Percentiles rank a stretch among this genome's conserved stretches.
phyloP scores from a whole-genome alignment of 1,284 basidiomycete genomes.

The Hypsizygus ulmarius region DNA sequence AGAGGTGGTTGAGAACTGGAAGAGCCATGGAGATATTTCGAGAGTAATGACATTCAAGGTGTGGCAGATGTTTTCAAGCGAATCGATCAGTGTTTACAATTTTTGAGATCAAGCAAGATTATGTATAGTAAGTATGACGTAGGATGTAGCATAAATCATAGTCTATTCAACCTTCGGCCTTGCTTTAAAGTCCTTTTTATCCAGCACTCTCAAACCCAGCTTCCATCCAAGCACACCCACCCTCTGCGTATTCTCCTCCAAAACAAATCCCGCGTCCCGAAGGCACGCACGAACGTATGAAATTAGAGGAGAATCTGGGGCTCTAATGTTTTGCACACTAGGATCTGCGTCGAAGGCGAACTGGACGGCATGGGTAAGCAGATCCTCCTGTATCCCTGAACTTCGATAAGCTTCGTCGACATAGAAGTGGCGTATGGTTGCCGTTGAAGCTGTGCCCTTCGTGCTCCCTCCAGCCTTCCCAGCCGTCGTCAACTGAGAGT shows the following conservation, averaged over 20 bases:
- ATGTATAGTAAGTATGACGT: slow-evolving; percentile 14
- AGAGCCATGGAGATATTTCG: slow-evolving; percentile 33
- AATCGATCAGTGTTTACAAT: not conserved
- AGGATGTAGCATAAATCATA: slow-evolving; percentile 3
- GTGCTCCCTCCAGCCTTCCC: slow-evolving; percentile 27
- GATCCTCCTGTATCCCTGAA: slow-evolving; percentile 60
- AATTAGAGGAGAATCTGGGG: slow-evolving; percentile 48
- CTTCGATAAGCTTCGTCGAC: slow-evolving; percentile 63
- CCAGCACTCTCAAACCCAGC: slow-evolving; percentile 38
- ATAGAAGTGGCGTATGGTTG: slow-evolving; percentile 75
- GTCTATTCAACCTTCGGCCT: slow-evolving; percentile 13
- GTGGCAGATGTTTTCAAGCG: not conserved
- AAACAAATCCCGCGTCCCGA: slow-evolving; percentile 49
- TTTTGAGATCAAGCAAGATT: not conserved
- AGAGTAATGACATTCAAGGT: slow-evolving; percentile 24
- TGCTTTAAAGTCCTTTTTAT: slow-evolving; percentile 40
- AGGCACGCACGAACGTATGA: slow-evolving; percentile 50
- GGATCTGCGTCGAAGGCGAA: slow-evolving; percentile 50
- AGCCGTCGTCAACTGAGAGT: slow-evolving; percentile 24
- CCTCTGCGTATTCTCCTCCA: slow-evolving; percentile 39
- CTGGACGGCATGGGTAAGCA: slow-evolving; percentile 57
- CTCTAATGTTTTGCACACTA: slow-evolving; percentile 44
- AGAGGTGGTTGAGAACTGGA: slow-evolving; percentile 44
- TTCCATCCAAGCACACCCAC: slow-evolving; percentile 59
- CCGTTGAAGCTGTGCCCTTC: slow-evolving; percentile 41